These are phyloP conservation scores for Heterobasidion annosum DNA, from an alignment of 1,284 basidiomycete species.

Conservation along the genomic window DNA sequence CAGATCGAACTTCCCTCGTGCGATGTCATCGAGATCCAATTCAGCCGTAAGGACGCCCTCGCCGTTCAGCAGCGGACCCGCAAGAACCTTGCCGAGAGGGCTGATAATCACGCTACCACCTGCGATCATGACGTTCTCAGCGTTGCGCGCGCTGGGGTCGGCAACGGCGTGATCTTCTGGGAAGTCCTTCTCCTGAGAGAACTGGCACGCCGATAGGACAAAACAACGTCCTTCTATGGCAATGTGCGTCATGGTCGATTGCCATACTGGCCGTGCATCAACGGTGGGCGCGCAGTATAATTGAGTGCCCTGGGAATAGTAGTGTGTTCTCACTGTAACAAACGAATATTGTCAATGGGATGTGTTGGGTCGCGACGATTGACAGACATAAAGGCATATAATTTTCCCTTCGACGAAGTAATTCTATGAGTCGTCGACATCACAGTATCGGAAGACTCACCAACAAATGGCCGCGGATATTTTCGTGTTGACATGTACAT, in stretches of 20 bases:
- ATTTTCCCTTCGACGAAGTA: constrained; percentile 46
- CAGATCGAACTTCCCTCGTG: constrained; percentile 65
- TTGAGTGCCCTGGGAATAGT: constrained; percentile 55
- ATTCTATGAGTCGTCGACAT: not conserved
- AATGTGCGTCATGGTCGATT: constrained; percentile 61
- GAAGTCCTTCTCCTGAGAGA: constrained; percentile 52
- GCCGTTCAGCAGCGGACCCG: constrained; percentile 52
- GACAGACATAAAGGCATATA: constrained; percentile 61
- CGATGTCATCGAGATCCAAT: constrained; percentile 50
- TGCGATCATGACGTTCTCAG: constrained; percentile 53
- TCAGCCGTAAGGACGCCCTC: constrained; percentile 61
- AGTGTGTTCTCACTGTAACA: constrained; percentile 44
- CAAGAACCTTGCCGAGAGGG: constrained; percentile 59
- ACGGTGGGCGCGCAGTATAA: constrained; percentile 68
- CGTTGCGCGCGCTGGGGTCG: constrained; percentile 27
- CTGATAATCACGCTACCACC: constrained; percentile 65
- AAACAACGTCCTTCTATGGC: constrained; percentile 73
- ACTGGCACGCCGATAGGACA: constrained; percentile 62
- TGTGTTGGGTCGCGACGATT: constrained; percentile 3
- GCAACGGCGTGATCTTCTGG: constrained; percentile 45
- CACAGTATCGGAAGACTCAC: constrained; percentile 18
- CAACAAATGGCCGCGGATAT: constrained; percentile 63
- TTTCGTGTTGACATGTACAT: constrained; percentile 25
- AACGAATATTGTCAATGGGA: too few relatives aligned
- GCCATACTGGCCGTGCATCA: constrained; percentile 58